phyloP scores from a whole-genome alignment of 2,329 filamentous ascomycete species.

The Atkinsonella hypoxylon region DNA sequence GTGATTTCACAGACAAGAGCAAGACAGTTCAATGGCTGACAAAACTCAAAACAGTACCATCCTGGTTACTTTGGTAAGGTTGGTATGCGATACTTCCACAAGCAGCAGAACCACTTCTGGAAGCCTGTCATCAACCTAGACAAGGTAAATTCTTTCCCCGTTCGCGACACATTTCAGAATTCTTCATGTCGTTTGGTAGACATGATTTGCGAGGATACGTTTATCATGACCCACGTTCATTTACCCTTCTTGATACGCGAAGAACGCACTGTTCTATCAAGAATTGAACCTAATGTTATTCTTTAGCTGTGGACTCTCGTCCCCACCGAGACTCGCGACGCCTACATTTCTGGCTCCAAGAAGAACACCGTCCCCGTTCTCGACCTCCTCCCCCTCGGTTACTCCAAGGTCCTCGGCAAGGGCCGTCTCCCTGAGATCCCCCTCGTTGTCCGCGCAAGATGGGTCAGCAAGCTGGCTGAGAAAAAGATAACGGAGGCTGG shows the following conservation, averaged over 20 bases:
- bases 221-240: not conserved
- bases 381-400: constrained; percentile 93
- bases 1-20: constrained; percentile 1
- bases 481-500: constrained; percentile 98
- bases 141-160: constrained; percentile 51
- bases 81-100: constrained; percentile 94
- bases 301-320: constrained; percentile 86
- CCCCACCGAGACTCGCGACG: constrained; percentile 81
- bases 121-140: constrained; percentile 98
- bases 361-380: constrained; percentile 92
- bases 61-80: constrained; percentile 99
- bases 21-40: constrained; percentile 16
- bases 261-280: too few species aligned
- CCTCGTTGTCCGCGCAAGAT: constrained; percentile 87
- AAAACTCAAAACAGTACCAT: constrained; percentile 54
- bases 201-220: not conserved
- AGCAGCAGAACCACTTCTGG: constrained; percentile 92
- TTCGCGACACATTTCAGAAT: not conserved
- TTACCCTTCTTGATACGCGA: too few species aligned
- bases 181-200: not conserved
- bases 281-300: constrained; percentile 16
- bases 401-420: constrained; percentile 98
- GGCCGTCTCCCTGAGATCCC: constrained; percentile 88
- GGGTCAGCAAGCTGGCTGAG: constrained; percentile 93
- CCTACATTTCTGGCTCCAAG: constrained; percentile 71